phyloP scores from a whole-genome alignment of 495 filamentous ascomycete species.

The Neurospora hispaniola region DNA sequence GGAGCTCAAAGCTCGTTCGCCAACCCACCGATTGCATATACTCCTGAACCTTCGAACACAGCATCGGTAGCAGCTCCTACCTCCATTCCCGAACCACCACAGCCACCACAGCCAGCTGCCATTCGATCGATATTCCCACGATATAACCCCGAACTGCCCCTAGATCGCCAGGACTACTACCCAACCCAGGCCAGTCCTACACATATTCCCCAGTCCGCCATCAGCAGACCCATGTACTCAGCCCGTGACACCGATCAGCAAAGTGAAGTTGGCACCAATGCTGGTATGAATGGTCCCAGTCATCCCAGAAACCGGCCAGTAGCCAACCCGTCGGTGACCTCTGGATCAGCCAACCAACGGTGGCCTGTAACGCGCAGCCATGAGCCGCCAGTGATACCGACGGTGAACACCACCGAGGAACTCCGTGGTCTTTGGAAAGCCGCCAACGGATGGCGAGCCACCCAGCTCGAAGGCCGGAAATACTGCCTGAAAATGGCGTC shows the following conservation, averaged over 20 bases:
- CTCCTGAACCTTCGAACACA: constrained; percentile 14
- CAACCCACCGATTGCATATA: constrained; percentile 30
- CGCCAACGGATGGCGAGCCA: constrained; percentile 44
- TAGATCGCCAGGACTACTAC: constrained; percentile 59
- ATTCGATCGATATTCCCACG: constrained; percentile 61
- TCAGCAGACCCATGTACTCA: constrained; percentile 47
- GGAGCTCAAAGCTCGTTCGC: constrained; percentile 37
- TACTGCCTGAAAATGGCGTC: constrained; percentile 41
- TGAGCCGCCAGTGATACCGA: constrained; percentile 35
- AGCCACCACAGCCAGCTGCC: constrained; percentile 20
- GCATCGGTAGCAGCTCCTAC: constrained; percentile 10
- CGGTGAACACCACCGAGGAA: constrained; percentile 39
- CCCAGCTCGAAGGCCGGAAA: constrained; percentile 35
- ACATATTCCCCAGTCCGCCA: constrained; percentile 43
- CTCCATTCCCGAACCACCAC: constrained; percentile 5
- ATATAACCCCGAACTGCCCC: constrained; percentile 62
- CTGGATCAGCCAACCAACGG: not conserved
- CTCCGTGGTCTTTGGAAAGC: constrained; percentile 45
- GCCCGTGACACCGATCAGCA: constrained; percentile 23
- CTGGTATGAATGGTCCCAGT: not conserved
- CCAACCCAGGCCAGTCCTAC: constrained; percentile 46
- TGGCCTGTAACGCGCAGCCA: constrained; percentile 10
- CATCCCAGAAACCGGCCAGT: not conserved
- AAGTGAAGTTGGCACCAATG: constrained; percentile 12
- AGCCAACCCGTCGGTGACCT: constrained; percentile 18